A percentile compares a stretch with the other conserved stretches of the same genome.
Conservation (phyloP, 441 rosid genomes). For the Manihot esculenta region DNA sequence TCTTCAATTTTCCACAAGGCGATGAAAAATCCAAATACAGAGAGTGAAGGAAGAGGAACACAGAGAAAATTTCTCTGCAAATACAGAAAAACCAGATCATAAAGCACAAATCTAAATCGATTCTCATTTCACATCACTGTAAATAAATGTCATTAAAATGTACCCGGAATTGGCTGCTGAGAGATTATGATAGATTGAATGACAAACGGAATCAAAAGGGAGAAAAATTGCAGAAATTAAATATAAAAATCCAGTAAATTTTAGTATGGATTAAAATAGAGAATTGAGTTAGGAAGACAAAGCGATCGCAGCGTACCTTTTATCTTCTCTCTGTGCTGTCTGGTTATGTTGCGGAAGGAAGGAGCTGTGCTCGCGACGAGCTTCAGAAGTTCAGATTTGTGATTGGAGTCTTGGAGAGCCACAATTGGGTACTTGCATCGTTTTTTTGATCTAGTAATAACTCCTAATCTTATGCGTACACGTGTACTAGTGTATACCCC, state of each 20-base stretch:
- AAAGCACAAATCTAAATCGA: not conserved
- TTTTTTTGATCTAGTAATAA: not conserved
- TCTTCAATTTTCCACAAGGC: constrained; percentile 1
- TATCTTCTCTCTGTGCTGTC: too few relatives aligned
- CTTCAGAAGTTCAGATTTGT: constrained; percentile 9
- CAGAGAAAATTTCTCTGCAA: not conserved
- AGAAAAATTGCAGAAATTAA: not conserved
- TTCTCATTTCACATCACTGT: not conserved
- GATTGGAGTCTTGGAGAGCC: constrained; percentile 16
- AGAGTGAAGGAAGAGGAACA: not conserved
- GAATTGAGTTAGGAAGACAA: not conserved
- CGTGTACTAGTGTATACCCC: not conserved
- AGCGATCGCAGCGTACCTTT: constrained; percentile 6
- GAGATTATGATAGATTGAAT: not conserved
- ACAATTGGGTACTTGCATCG: not conserved
- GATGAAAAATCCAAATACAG: not conserved
- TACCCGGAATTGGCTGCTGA: not conserved
- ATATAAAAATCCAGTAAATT: not conserved
- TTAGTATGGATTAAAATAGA: not conserved
- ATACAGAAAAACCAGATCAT: constrained; percentile 8
- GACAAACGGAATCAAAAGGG: not conserved
- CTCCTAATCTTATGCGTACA: constrained; percentile 4
- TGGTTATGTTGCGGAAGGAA: not conserved
- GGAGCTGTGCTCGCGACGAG: not conserved
- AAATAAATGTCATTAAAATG: not conserved